Conservation (phyloP, 768 basidiomycete species). For the Boletus eberwhitei region DNA sequence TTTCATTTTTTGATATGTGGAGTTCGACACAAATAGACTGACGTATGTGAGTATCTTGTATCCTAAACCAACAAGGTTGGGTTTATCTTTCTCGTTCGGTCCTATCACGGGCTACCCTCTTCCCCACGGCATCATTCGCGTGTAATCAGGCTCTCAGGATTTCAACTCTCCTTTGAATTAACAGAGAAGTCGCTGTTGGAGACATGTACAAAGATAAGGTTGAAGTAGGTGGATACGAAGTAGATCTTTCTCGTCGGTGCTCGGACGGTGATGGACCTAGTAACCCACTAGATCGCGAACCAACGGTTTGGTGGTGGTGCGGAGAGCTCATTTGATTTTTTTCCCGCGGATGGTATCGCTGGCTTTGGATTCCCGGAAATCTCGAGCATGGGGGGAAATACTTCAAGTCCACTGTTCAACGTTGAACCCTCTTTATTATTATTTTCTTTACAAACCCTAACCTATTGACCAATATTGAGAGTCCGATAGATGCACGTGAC, state of each 20-base stretch:
- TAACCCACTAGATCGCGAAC: conserved; percentile 20
- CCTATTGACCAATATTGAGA: too few relatives aligned
- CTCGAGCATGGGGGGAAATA: conserved; percentile 28
- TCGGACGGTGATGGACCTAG: background rate
- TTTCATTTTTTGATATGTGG: conserved; percentile 29
- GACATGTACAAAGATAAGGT: conserved; percentile 37
- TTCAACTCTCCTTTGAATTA: conserved; percentile 11
- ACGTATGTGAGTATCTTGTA: conserved; percentile 28
- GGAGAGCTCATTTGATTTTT: too few relatives aligned
- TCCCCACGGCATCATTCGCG: too few relatives aligned
- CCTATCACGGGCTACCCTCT: too few relatives aligned
- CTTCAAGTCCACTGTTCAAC: too few relatives aligned
- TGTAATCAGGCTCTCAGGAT: too few relatives aligned
- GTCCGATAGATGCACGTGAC: too few relatives aligned
- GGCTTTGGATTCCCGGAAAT: conserved; percentile 40
- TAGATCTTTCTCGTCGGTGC: conserved; percentile 7
- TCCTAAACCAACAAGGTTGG: background rate
- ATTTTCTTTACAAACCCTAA: too few relatives aligned
- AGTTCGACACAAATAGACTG: conserved; percentile 51
- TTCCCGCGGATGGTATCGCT: conserved; percentile 35
- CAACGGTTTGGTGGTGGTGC: conserved; percentile 38
- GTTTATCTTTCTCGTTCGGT: background rate
- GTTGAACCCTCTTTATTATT: too few relatives aligned
- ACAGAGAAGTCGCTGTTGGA: conserved; percentile 28
- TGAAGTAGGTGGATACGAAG: conserved; percentile 31